Evolutionary conservation across 805 yeast genomes (phyloP), one percentile per base, ranked within the genome.

Genomic region (Candida nemodendra): DNA sequence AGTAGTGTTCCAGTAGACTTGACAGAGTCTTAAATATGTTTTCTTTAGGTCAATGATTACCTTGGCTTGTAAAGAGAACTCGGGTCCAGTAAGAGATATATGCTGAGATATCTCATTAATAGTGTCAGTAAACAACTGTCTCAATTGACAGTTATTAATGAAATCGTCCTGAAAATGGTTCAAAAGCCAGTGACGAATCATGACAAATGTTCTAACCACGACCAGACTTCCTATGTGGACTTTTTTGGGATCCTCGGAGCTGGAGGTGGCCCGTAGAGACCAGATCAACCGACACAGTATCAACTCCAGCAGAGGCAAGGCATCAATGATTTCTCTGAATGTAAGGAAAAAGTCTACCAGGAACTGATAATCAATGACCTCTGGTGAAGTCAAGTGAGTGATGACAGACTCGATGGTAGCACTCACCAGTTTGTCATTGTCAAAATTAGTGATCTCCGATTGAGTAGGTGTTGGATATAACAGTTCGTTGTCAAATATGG

Each of bases 121-220:
- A 12, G 69, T 67, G 11, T 59, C 45, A 3, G 70, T 59, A 39
- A 78, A 71, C 17, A 59, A 49, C 16, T 51, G 46, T 38, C 89
- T 65, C 23, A 83, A 61, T 37, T 71, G 67, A 15, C 64, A 50
- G 32, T 75, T 69, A 12, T 74, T 61, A 18, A 82, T 65, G 57
- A 90, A 93, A 60, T 93, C 98, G 56, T 86, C 91, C 28, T 79
- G 72, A 53, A 88, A 93, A 59, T 86, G 90, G 60, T 90, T 91
- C 42, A 86, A 62, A 14, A 91, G 59, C 95, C 98, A 91, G 64
- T 87, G 95, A 53, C 97, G 76, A 29, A 93, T 51, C 19, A 84
- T 80, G 18, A 87, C 96, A 65, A 90, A 91, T 0, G 95, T 82
- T 51, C 98, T 71, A 25, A 90, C 73, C 9, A 86, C 66, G 2